Evolutionary conservation across 345 rosid genomes (phyloP), one percentile per base, ranked within the genome.

Genomic region (Hibiscus mutabilis): DNA sequence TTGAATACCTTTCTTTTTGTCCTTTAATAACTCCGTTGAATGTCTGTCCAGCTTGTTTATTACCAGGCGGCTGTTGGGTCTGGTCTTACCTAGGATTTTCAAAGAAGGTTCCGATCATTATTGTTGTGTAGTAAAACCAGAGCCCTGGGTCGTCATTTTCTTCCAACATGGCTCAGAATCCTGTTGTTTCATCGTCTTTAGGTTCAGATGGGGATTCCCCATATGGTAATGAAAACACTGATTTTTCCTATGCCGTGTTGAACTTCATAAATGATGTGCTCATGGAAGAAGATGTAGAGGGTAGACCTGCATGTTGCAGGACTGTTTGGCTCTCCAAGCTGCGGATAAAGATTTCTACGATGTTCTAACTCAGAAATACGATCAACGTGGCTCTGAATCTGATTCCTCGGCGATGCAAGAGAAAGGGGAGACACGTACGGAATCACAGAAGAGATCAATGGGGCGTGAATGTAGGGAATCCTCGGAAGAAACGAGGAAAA

Each of bases 211-310:
- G 64, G 52, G 79, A 80, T 33, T 82, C 81, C 21, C 67, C 75
- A 24, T 82, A 69, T 42, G 76, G 64, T 22, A 62, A 64, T 37
- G 84, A 73, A 25, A 60, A 42, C 60, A 0, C 11, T 55, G 31
- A 53, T 21, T 51, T 27, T 6, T 60, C 56, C 0, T 14, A 5
- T 1, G 37, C 69, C 13, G 69, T 63, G 10, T 63, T 78, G 44
- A 84, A 82, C 78, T 85, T 66, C 79, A 82, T 85, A 47, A 74
- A 69, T 58, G 83, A 82, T 60, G 84, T 84, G 51, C 85, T 84
- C 22, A 82, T 85, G 91, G 87, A 84, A 75, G 88, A 87, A 76
- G 83, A 81, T 47, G 42, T 76, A 22, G 91, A 79, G 63, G 79
- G 75, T n/a, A 73, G 82, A 73, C 76, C 56, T 84, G 86, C 76